Evolutionary conservation across 2,329 filamentous ascomycete genomes (phyloP).

Genomic region (Calycina herbarum): DNA sequence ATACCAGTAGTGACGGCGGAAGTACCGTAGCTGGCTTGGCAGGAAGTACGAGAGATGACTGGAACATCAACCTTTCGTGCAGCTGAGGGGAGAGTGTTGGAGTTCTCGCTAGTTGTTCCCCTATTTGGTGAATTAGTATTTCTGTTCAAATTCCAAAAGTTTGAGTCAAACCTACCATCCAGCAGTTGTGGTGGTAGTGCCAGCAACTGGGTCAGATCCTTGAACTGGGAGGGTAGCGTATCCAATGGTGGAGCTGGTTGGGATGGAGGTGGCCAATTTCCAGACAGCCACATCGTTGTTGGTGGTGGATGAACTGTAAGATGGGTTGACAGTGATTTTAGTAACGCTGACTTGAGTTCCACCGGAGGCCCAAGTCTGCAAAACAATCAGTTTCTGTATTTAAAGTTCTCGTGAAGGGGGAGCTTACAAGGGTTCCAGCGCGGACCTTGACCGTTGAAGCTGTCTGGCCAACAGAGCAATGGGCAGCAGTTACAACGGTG

Average conservation of each 20-base stretch:
- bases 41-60: conserved; percentile 22
- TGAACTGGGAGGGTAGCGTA: conserved; percentile 24
- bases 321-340: conserved; percentile 22
- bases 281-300: conserved; percentile 26
- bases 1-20: conserved; percentile 23
- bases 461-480: conserved; percentile 22
- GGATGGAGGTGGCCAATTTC: conserved; percentile 23
- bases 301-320: conserved; percentile 17
- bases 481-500: conserved; percentile 30
- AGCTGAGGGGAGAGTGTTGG: conserved; percentile 15
- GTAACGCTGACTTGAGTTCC: conserved; percentile 21
- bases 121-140: not conserved
- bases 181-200: conserved; percentile 16
- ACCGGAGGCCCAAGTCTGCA: conserved; percentile 23
- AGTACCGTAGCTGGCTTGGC: conserved; percentile 21
- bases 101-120: conserved; percentile 15
- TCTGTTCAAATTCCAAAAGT: not conserved
- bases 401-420: not conserved
- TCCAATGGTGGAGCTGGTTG: conserved; percentile 21
- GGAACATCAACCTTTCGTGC: conserved; percentile 27
- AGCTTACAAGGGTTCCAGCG: conserved; percentile 27
- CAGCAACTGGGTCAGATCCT: conserved; percentile 24
- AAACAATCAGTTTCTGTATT: conserved; percentile 8
- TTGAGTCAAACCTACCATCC: conserved; percentile 10
- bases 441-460: conserved; percentile 26